Conservation (phyloP, 2,329 filamentous ascomycete genomes). For the Colletotrichum lentis region DNA sequence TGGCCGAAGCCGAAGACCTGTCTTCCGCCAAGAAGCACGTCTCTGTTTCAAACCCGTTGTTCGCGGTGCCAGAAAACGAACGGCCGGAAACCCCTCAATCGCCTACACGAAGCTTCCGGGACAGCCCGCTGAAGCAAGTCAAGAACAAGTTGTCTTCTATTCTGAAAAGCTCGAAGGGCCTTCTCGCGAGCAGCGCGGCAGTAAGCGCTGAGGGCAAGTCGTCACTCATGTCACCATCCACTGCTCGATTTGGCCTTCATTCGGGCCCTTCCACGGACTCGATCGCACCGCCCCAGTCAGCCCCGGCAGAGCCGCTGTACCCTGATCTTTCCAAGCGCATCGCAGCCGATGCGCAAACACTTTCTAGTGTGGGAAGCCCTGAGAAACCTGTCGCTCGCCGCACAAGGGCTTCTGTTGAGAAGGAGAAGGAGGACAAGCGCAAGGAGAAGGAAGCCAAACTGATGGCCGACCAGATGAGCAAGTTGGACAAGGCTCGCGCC, state of each 20-base stretch:
- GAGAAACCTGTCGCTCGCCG: conserved; percentile 54
- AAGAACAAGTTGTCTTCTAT: conserved; percentile 94
- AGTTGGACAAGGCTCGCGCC: conserved; percentile 72
- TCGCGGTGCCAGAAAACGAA: conserved; percentile 56
- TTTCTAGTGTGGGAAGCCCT: conserved; percentile 52
- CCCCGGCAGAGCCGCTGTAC: conserved; percentile 52
- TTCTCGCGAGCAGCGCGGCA: conserved; percentile 80
- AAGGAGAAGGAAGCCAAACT: conserved; percentile 71
- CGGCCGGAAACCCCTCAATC: conserved; percentile 63
- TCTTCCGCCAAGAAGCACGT: conserved; percentile 64
- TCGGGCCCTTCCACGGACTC: conserved; percentile 59
- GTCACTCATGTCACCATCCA: conserved; percentile 64
- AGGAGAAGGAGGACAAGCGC: conserved; percentile 71
- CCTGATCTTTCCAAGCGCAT: conserved; percentile 56
- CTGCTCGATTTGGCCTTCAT: conserved; percentile 55
- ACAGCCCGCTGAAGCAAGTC: conserved; percentile 87
- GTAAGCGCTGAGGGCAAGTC: conserved; percentile 70
- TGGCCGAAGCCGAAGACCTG: conserved; percentile 44
- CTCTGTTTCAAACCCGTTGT: conserved; percentile 66
- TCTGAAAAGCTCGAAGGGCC: conserved; percentile 83
- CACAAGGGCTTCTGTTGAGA: conserved; percentile 67
- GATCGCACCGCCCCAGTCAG: conserved; percentile 46
- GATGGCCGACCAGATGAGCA: conserved; percentile 67
- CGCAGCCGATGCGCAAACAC: conserved; percentile 42
- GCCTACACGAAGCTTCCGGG: conserved; percentile 64